Percentiles rank a stretch among this genome's conserved stretches.
These are phyloP conservation scores for Backusella morwellensis DNA, from an alignment of 192 early-diverging fungal genomes.

Conservation along the genomic window DNA sequence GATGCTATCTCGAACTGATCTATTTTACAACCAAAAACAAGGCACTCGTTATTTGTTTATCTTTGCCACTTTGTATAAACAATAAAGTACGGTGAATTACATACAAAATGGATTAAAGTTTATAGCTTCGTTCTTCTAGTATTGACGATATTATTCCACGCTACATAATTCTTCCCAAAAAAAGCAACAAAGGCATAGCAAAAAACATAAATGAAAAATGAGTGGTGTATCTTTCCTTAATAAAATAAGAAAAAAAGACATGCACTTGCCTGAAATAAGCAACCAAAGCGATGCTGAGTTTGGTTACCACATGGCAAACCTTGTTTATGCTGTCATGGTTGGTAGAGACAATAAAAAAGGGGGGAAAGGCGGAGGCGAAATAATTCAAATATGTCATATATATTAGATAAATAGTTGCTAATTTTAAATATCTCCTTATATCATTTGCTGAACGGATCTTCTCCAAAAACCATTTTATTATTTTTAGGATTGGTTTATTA, in stretches of 20 bases:
- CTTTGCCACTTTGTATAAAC: neutral
- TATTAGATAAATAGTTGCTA: neutral
- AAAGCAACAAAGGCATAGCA: neutral
- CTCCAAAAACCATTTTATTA: neutral
- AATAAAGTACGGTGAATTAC: neutral
- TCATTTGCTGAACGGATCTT: neutral
- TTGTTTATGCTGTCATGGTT: neutral
- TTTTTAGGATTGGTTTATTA: neutral
- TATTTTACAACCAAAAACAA: neutral
- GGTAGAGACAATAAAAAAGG: neutral
- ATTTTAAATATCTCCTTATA: neutral
- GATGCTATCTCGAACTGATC: neutral
- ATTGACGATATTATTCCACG: neutral
- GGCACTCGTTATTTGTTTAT: neutral
- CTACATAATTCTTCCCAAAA: neutral
- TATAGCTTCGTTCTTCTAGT: neutral
- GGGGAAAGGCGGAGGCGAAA: neutral
- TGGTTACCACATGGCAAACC: slow-evolving; percentile 2
- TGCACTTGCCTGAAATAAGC: neutral
- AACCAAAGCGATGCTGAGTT: neutral
- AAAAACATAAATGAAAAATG: neutral
- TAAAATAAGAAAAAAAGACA: neutral
- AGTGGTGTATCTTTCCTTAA: neutral
- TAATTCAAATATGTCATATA: neutral
- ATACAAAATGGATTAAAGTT: neutral